Conservation (phyloP, 2,329 filamentous ascomycete species). For the Pseudogymnoascus sp. region DNA sequence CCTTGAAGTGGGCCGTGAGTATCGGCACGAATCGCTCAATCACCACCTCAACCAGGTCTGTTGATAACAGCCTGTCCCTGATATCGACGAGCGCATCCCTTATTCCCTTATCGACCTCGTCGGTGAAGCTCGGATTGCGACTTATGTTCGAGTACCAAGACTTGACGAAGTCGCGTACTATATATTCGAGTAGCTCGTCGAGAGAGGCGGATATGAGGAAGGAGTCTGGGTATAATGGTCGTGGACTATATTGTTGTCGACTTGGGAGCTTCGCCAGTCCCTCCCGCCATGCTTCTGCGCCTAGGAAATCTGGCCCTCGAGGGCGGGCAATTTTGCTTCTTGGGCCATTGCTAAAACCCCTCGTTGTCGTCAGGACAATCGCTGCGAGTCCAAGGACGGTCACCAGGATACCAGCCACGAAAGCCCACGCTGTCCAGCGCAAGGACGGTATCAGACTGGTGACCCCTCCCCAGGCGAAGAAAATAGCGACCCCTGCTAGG, state of each 20-base stretch:
- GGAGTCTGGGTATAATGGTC: slow-evolving; percentile 66
- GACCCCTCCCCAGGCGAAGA: slow-evolving; percentile 81
- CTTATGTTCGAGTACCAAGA: slow-evolving; percentile 89
- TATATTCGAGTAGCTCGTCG: slow-evolving; percentile 67
- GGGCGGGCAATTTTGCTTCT: slow-evolving; percentile 34
- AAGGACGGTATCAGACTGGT: slow-evolving; percentile 75
- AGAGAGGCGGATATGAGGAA: slow-evolving; percentile 70
- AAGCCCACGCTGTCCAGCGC: slow-evolving; percentile 79
- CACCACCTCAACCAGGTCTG: slow-evolving; percentile 77
- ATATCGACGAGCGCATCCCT: slow-evolving; percentile 64
- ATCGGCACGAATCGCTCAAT: slow-evolving; percentile 81
- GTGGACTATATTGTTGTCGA: slow-evolving; percentile 57
- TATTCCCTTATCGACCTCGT: slow-evolving; percentile 77
- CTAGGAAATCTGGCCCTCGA: slow-evolving; percentile 50
- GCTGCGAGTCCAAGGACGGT: slow-evolving; percentile 45
- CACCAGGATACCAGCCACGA: slow-evolving; percentile 59
- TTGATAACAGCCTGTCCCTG: slow-evolving; percentile 60
- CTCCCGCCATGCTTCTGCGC: slow-evolving; percentile 54
- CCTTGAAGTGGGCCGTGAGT: slow-evolving; percentile 76
- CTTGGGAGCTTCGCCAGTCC: slow-evolving; percentile 60
- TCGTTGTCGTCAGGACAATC: slow-evolving; percentile 54
- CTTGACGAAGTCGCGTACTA: slow-evolving; percentile 75
- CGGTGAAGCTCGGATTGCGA: slow-evolving; percentile 66
- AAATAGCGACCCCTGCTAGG: slow-evolving; percentile 58
- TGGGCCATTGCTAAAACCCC: slow-evolving; percentile 36